A percentile compares a stretch with the other conserved stretches of the same genome.
phyloP scores from a whole-genome alignment of 345 rosid species.

The Populus euphratica region DNA sequence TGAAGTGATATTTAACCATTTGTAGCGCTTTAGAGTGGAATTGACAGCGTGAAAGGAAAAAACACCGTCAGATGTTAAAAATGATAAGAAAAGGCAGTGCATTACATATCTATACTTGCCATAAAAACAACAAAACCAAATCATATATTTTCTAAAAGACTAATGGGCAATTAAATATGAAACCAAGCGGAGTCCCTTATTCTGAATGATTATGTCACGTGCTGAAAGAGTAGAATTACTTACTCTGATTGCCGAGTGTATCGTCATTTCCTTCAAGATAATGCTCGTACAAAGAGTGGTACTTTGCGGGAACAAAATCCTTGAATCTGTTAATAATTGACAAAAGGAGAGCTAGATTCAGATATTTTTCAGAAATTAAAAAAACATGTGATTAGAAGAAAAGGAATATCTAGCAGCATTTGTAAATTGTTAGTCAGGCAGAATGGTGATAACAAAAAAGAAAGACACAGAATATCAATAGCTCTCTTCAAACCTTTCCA shows the following conservation, averaged over 20 bases:
- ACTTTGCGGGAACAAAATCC: constrained; percentile 71
- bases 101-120: background rate
- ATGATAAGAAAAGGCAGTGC: background rate
- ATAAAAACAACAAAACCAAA: background rate
- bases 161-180: background rate
- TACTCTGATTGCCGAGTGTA: constrained; percentile 20
- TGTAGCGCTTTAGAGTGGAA: too few relatives aligned
- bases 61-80: background rate
- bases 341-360: constrained; percentile 4
- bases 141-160: background rate
- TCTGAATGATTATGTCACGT: background rate
- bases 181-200: background rate
- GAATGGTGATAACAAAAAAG: background rate
- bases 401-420: background rate
- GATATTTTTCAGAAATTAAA: background rate
- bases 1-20: too few relatives aligned
- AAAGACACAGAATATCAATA: background rate
- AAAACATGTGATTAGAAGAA: background rate
- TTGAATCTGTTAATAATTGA: constrained; percentile 54
- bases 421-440: background rate
- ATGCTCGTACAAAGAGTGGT: constrained; percentile 62
- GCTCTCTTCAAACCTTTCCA: background rate
- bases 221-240: constrained; percentile 12
- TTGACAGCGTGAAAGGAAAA: background rate
- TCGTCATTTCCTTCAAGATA: constrained; percentile 45